These are phyloP conservation scores for Excoecaria agallocha DNA, from an alignment of 345 rosid genomes.

Conservation along the genomic window DNA sequence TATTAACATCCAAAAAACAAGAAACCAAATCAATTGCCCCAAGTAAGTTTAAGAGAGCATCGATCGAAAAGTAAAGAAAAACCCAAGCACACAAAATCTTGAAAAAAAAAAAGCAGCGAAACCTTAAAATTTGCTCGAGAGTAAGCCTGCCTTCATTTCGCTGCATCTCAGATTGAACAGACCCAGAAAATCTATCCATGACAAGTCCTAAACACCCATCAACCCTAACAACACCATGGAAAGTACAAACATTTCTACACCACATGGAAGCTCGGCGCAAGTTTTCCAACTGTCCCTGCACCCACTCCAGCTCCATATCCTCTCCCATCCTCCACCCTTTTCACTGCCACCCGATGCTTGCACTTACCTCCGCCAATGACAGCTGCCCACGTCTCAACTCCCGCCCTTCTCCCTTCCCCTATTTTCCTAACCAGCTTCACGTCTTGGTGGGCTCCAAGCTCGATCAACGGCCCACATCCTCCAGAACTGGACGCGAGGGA, in stretches of 20 bases:
- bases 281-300: constrained; percentile 68
- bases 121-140: constrained; percentile 95
- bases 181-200: constrained; percentile 80
- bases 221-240: constrained; percentile 77
- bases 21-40: not conserved
- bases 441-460: constrained; percentile 67
- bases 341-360: constrained; percentile 57
- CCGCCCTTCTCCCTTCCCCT: constrained; percentile 62
- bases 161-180: constrained; percentile 87
- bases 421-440: constrained; percentile 57
- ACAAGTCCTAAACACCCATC: constrained; percentile 64
- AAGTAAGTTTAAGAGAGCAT: not conserved
- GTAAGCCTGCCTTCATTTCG: constrained; percentile 91
- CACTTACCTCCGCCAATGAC: constrained; percentile 49
- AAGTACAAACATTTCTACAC: constrained; percentile 92
- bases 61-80: not conserved
- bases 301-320: constrained; percentile 73
- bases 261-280: constrained; percentile 77
- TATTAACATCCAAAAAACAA: not conserved
- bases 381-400: constrained; percentile 80
- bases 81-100: not conserved
- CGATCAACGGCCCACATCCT: constrained; percentile 71
- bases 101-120: constrained; percentile 4
- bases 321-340: constrained; percentile 64
- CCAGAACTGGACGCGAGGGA: constrained; percentile 63